phyloP scores from a whole-genome alignment of 805 yeast species.

The Soucietia sequanensis region DNA sequence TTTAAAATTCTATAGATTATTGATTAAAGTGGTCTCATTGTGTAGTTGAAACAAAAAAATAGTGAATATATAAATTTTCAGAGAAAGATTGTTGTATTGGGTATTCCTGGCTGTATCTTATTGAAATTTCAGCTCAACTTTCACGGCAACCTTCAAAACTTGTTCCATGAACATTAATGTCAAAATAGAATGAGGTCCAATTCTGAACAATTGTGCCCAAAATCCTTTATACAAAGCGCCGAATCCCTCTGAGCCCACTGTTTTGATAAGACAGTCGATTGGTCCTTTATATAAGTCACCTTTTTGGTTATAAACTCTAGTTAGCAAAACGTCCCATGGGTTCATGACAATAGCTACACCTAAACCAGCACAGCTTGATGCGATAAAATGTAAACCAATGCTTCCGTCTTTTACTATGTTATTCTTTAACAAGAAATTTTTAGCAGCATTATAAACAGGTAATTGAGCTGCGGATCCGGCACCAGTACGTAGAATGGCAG shows the following conservation, averaged over 20 bases:
- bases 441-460: constrained; percentile 83
- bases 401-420: constrained; percentile 62
- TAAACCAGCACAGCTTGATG: constrained; percentile 79
- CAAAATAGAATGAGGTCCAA: constrained; percentile 92
- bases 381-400: constrained; percentile 59
- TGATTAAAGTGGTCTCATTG: no score
- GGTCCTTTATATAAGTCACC: constrained; percentile 86
- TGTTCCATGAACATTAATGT: constrained; percentile 95
- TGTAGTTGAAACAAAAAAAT: no score
- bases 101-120: no score
- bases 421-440: constrained; percentile 55
- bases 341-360: constrained; percentile 96
- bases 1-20: no score
- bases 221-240: constrained; percentile 92
- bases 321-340: constrained; percentile 94
- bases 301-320: constrained; percentile 93
- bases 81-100: no score
- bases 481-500: constrained; percentile 92
- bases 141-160: constrained; percentile 61
- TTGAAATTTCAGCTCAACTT: constrained; percentile 25
- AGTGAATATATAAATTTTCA: no score
- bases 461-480: constrained; percentile 94
- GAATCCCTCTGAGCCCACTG: constrained; percentile 80
- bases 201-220: constrained; percentile 85
- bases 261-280: constrained; percentile 82